Evolutionary conservation across 768 basidiomycete species (phyloP).

Genomic region (Austroboletus festivus): DNA sequence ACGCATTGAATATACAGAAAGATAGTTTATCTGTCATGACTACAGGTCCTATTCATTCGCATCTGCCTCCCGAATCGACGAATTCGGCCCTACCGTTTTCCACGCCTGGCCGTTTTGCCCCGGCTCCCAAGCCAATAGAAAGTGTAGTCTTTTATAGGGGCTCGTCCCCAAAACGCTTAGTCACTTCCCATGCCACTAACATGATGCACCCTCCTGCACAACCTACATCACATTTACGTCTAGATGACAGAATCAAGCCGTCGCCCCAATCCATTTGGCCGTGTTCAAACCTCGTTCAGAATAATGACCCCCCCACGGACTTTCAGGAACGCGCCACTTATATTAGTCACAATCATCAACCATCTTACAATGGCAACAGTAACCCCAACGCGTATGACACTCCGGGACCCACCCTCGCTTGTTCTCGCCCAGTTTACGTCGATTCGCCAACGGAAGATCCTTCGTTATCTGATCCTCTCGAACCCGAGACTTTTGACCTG

Average conservation of each 20-base stretch:
- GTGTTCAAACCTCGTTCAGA: conserved; percentile 8
- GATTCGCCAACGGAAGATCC: conserved; percentile 53
- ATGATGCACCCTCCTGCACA: conserved; percentile 11
- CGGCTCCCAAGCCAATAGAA: conserved; percentile 3
- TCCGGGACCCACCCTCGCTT: conserved; percentile 43
- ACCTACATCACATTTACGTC: conserved; percentile 18
- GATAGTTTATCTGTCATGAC: neutral
- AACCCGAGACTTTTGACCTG: conserved; percentile 35
- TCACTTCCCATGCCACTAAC: conserved; percentile 3
- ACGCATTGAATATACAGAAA: neutral
- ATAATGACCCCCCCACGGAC: conserved; percentile 14
- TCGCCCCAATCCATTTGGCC: conserved; percentile 1
- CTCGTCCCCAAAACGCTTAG: conserved; percentile 3
- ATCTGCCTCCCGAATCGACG: neutral
- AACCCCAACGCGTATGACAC: conserved; percentile 37
- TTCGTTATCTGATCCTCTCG: conserved; percentile 37
- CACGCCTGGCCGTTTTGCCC: conserved; percentile 22
- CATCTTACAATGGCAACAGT: conserved; percentile 2
- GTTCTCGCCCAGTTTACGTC: conserved; percentile 41
- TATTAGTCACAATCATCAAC: conserved; percentile 1
- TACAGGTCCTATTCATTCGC: neutral
- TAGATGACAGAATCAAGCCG: conserved; percentile 6
- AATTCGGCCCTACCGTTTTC: conserved; percentile 19
- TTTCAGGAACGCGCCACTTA: conserved; percentile 3
- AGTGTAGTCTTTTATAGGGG: neutral